Evolutionary conservation across 2,329 filamentous ascomycete genomes (phyloP).

Genomic region (Colletotrichum echinochloae): DNA sequence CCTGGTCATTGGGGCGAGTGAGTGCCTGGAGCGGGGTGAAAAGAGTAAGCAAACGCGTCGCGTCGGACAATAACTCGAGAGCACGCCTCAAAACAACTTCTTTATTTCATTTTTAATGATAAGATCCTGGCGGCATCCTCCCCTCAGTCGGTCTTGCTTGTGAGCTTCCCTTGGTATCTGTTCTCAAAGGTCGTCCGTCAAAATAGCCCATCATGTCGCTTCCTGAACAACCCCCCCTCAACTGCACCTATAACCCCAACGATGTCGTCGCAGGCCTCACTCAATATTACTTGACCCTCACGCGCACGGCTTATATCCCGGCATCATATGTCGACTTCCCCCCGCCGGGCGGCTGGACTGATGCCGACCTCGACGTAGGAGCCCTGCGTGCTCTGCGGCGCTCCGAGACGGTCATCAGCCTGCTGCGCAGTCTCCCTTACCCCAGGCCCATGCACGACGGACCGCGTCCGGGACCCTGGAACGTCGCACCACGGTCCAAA

Average conservation of each 20-base stretch:
- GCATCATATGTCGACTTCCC: conserved; percentile 31
- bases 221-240: conserved; percentile 20
- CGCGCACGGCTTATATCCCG: conserved; percentile 27
- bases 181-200: background rate
- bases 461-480: conserved; percentile 36
- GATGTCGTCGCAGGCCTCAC: conserved; percentile 33
- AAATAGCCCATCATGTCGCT: conserved; percentile 7
- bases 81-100: background rate
- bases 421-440: conserved; percentile 38
- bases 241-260: conserved; percentile 34
- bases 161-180: background rate
- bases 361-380: conserved; percentile 34
- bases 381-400: conserved; percentile 33
- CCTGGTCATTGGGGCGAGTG: background rate
- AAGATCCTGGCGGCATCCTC: background rate
- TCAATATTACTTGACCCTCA: conserved; percentile 26
- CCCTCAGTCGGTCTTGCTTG: background rate
- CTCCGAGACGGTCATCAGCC: conserved; percentile 33
- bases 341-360: conserved; percentile 31
- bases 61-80: conserved; percentile 11
- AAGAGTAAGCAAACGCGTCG: conserved; percentile 35
- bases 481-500: conserved; percentile 28
- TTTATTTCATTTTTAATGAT: background rate
- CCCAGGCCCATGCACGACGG: conserved; percentile 36
- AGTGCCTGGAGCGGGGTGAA: conserved; percentile 14